Evolutionary conservation across 1,139 yeast species (phyloP), one percentile per base, ranked within the genome.

Genomic region (Taphrina populina): DNA sequence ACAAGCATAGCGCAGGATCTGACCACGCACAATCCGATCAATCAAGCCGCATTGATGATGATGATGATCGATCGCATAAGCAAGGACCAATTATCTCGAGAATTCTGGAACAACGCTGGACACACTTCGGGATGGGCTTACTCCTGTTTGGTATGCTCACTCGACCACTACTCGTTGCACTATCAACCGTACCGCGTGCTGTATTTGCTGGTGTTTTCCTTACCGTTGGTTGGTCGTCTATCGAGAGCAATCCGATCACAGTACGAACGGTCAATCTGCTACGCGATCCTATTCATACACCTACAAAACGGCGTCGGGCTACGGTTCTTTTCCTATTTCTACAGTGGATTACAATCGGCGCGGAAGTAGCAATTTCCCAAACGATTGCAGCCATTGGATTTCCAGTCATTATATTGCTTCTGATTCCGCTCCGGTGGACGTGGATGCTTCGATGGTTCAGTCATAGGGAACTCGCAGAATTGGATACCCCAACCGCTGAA

Each of bases 341-440:
- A 15, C 83, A 86, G 61, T 67, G 84, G 2, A 62, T 82, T 20
- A 94, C 94, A 0, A 84, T 57, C 51, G 83, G 79, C 0, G 84
- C 81, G 0, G 97, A 92, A 66, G 84, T 88, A 62, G 95, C 83
- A 0, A 88, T 92, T 34, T 85, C 95, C 0, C 80, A 84, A 66
- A 86, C 96, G 0, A 81, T 77, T 59, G 97, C 92, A 0, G 97
- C 98, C 0, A 88, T 92, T 34, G 97, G 96, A 1, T 92, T 92
- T 65, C 98, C 98, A 0, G 85, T 88, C 1, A 88, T 90, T 0
- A 71, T 92, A 54, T 76, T 92, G 46, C 73, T 88, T 65, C 78
- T 87, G 0, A 69, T 73, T 34, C 59, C 59, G 5, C 45, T 57
- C 23, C 37, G 59, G 15, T 64, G 71, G 35, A 82, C 92, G 73